Evolutionary conservation across 345 rosid species (phyloP).

Genomic region (Clausena lansium): DNA sequence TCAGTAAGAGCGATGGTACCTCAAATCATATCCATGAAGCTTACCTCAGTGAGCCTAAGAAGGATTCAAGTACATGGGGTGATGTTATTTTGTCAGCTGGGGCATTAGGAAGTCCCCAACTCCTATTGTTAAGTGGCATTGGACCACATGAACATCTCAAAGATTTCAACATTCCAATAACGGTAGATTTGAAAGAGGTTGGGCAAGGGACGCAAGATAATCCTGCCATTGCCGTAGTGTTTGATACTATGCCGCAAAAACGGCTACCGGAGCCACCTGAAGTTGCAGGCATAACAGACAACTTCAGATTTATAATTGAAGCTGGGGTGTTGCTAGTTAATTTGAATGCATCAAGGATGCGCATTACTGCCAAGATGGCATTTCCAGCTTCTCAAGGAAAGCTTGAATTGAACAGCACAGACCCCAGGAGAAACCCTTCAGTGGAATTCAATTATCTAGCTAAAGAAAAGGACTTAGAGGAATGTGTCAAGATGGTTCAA

Average conservation of each 20-base stretch:
- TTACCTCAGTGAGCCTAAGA: conserved; percentile 41
- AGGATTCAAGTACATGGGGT: conserved; percentile 29
- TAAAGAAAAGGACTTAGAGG: conserved; percentile 47
- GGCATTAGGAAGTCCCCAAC: conserved; percentile 73
- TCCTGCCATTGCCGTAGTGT: conserved; percentile 49
- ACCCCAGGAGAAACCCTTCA: conserved; percentile 63
- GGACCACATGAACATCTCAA: conserved; percentile 55
- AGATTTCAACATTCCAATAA: conserved; percentile 41
- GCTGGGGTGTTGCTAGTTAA: conserved; percentile 46
- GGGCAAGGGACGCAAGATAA: conserved; percentile 64
- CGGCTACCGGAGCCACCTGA: conserved; percentile 65
- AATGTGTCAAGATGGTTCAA: conserved; percentile 54
- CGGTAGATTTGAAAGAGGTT: conserved; percentile 37
- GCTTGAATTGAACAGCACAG: conserved; percentile 46
- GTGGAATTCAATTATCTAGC: conserved; percentile 67
- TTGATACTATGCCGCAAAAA: conserved; percentile 36
- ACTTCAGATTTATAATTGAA: conserved; percentile 52
- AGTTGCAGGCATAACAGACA: conserved; percentile 57
- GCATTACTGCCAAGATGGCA: conserved; percentile 55
- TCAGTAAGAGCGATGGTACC: conserved; percentile 53
- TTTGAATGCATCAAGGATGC: conserved; percentile 47
- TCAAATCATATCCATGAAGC: conserved; percentile 42
- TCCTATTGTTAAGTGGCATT: conserved; percentile 65
- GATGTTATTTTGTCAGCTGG: conserved; percentile 78
- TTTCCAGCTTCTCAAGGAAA: conserved; percentile 68